Evolutionary conservation across 805 yeast genomes (phyloP).

Genomic region (Starmerella scarabaei): DNA sequence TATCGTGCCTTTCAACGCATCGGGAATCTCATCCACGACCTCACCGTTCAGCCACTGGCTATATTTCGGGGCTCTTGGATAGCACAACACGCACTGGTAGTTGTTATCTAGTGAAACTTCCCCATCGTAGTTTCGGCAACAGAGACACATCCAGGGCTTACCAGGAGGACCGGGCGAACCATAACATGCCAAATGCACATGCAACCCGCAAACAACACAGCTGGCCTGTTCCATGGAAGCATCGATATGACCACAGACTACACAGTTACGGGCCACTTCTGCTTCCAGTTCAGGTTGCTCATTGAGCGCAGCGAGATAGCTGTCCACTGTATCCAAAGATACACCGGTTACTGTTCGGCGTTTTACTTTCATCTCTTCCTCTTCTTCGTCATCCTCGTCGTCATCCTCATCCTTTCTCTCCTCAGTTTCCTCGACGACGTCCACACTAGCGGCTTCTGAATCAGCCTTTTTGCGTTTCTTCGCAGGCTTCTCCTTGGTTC

Average conservation of each 20-base stretch:
- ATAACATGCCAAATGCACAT: conserved; percentile 18
- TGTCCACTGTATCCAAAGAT: conserved; percentile 5
- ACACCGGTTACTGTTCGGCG: not conserved
- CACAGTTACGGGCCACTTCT: conserved; percentile 7
- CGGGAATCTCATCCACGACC: conserved; percentile 5
- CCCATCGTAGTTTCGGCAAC: conserved; percentile 55
- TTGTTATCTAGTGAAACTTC: conserved; percentile 26
- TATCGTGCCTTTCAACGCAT: conserved; percentile 17
- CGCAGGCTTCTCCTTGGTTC: not conserved
- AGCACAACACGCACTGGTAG: conserved; percentile 16
- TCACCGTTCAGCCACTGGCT: conserved; percentile 15
- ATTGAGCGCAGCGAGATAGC: conserved; percentile 1
- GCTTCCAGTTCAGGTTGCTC: conserved; percentile 3
- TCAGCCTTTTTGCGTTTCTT: not conserved
- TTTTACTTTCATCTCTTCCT: not conserved
- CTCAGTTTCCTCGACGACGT: not conserved
- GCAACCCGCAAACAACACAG: conserved; percentile 15
- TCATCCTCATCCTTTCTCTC: not conserved
- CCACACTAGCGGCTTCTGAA: not conserved
- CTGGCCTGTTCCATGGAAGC: conserved; percentile 11
- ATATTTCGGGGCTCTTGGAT: conserved; percentile 13
- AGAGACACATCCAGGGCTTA: conserved; percentile 36
- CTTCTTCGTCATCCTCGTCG: not conserved
- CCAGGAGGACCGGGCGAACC: conserved; percentile 3
- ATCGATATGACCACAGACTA: conserved; percentile 17